A percentile compares a stretch with the other conserved stretches of the same genome.
phyloP scores from a whole-genome alignment of 192 early-diverging fungal species.

The Podila verticillata region DNA sequence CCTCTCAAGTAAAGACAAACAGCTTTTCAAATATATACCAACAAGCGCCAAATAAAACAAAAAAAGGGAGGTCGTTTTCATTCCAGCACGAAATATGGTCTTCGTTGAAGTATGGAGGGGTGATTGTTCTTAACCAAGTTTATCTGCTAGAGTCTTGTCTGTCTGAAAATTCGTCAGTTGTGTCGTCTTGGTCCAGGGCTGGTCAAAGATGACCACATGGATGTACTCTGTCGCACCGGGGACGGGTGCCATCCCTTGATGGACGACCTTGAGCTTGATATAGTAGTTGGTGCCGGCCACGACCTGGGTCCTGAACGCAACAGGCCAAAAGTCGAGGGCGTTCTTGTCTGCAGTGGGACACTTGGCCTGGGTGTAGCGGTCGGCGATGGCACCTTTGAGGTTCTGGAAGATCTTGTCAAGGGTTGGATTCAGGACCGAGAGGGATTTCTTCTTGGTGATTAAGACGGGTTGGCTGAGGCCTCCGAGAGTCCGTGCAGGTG shows the following conservation, averaged over 20 bases:
- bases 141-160: slow-evolving; percentile 3
- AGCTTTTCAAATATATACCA: no score
- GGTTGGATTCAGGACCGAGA: not conserved
- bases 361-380: slow-evolving; percentile 1
- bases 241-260: not conserved
- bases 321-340: slow-evolving; percentile 8
- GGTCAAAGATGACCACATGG: slow-evolving; percentile 25
- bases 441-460: slow-evolving; percentile 10
- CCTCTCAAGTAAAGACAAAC: slow-evolving; percentile 16
- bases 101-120: no score
- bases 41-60: not conserved
- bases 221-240: slow-evolving; percentile 1
- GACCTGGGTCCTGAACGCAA: slow-evolving; percentile 20
- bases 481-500: not conserved
- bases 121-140: not conserved
- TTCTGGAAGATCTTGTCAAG: slow-evolving; percentile 7
- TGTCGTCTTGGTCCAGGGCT: slow-evolving; percentile 9
- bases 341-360: not conserved
- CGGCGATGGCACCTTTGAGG: not conserved
- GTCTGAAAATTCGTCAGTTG: slow-evolving; percentile 8
- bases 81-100: no score
- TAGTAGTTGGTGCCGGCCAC: slow-evolving; percentile 30
- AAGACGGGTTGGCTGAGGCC: not conserved
- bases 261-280: slow-evolving; percentile 21
- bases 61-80: no score